Evolutionary conservation across 768 basidiomycete species (phyloP).

Genomic region (Rossbeevera mucosa): DNA sequence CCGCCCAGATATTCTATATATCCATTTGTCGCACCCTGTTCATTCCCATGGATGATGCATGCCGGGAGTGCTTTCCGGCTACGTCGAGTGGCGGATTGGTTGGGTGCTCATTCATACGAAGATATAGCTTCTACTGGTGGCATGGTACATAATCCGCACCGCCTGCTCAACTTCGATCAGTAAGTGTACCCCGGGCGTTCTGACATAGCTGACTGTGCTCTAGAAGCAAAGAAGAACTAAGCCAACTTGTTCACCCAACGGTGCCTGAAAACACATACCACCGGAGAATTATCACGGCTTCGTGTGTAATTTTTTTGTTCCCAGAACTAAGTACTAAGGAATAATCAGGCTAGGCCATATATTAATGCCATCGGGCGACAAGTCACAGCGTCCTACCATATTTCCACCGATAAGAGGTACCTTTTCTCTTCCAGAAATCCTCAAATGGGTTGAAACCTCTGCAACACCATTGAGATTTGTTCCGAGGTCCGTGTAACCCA

Average conservation of each 20-base stretch:
- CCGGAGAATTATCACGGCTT: constrained; percentile 34
- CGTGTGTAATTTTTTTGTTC: constrained; percentile 27
- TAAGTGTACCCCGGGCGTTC: constrained; percentile 20
- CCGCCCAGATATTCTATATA: constrained; percentile 55
- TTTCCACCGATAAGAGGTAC: constrained; percentile 45
- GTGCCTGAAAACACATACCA: not conserved
- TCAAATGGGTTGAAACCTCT: constrained; percentile 41
- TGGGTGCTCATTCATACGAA: constrained; percentile 35
- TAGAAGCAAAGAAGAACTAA: constrained; percentile 18
- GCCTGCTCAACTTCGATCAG: constrained; percentile 35
- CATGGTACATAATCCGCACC: constrained; percentile 33
- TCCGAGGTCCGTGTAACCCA: constrained; percentile 40
- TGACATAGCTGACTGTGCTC: constrained; percentile 7
- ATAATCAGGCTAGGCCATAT: constrained; percentile 54
- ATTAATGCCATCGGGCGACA: constrained; percentile 40
- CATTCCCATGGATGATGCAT: constrained; percentile 46
- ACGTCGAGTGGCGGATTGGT: constrained; percentile 61
- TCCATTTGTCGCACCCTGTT: constrained; percentile 53
- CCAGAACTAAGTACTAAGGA: constrained; percentile 2
- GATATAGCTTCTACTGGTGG: constrained; percentile 35
- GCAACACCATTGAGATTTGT: constrained; percentile 40
- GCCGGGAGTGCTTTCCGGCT: constrained; percentile 50
- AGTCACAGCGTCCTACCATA: constrained; percentile 35
- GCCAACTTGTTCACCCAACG: constrained; percentile 8
- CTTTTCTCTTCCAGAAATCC: constrained; percentile 37